Conservation (phyloP, 169 alveolate species). For the Plasmodium billcollinsi region DNA sequence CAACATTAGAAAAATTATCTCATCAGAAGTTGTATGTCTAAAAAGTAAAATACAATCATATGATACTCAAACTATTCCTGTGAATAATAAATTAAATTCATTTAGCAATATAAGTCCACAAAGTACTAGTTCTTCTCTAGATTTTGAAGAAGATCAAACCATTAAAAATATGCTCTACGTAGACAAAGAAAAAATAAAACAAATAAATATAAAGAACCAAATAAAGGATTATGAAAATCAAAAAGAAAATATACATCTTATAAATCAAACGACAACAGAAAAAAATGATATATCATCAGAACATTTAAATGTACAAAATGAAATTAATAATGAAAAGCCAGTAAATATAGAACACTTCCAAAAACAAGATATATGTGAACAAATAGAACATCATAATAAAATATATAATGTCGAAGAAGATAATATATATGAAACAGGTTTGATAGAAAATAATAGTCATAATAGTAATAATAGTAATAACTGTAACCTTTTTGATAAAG, state of each 20-base stretch:
- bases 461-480: neutral
- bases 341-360: neutral
- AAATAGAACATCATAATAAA: neutral
- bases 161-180: neutral
- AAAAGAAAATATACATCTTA: neutral
- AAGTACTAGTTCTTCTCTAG: slow-evolving; percentile 33
- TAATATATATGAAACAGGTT: neutral
- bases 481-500: neutral
- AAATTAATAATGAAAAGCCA: neutral
- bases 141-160: slow-evolving; percentile 24
- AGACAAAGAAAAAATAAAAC: slow-evolving; percentile 7
- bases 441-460: neutral
- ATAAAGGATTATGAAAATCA: neutral
- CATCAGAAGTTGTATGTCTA: slow-evolving; percentile 54
- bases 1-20: slow-evolving; percentile 44
- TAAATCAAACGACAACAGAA: neutral
- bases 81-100: slow-evolving; percentile 2
- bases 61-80: slow-evolving; percentile 1
- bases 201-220: neutral
- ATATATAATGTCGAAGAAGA: neutral
- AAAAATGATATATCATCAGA: neutral
- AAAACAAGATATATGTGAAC: neutral
- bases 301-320: neutral
- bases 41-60: slow-evolving; percentile 45
- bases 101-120: slow-evolving; percentile 7